These are phyloP conservation scores for Manihot esculenta DNA, from an alignment of 441 rosid genomes.

Conservation along the genomic window DNA sequence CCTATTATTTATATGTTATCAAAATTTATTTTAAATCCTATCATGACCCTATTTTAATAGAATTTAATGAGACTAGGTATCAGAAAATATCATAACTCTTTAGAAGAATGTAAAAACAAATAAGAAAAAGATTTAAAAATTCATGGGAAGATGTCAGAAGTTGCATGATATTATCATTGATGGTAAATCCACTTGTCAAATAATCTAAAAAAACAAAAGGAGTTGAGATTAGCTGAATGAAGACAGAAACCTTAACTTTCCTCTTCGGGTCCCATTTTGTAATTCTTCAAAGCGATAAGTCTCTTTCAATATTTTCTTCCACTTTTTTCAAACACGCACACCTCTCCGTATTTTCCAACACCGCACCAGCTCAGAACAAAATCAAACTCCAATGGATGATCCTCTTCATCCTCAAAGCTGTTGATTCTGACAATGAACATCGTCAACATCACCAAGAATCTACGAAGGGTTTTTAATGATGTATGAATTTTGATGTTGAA, in stretches of 20 bases:
- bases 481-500: slow-evolving; percentile 16
- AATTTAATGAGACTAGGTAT: no score
- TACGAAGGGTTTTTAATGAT: background rate
- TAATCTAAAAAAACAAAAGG: background rate
- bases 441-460: background rate
- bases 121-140: no score
- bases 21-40: no score
- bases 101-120: no score
- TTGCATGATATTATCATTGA: no score
- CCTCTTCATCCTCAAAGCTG: background rate
- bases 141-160: no score
- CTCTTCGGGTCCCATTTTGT: background rate
- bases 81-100: no score
- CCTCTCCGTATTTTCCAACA: background rate
- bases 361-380: background rate
- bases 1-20: no score
- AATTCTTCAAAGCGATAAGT: background rate
- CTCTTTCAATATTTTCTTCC: background rate
- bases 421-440: background rate
- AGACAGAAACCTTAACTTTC: background rate
- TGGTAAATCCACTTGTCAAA: background rate
- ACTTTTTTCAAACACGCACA: background rate
- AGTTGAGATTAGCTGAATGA: slow-evolving; percentile 14
- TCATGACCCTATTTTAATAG: no score
- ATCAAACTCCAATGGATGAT: background rate